These are phyloP conservation scores for Fusarium sp. DNA, from an alignment of 2,329 filamentous ascomycete species.

Conservation along the genomic window DNA sequence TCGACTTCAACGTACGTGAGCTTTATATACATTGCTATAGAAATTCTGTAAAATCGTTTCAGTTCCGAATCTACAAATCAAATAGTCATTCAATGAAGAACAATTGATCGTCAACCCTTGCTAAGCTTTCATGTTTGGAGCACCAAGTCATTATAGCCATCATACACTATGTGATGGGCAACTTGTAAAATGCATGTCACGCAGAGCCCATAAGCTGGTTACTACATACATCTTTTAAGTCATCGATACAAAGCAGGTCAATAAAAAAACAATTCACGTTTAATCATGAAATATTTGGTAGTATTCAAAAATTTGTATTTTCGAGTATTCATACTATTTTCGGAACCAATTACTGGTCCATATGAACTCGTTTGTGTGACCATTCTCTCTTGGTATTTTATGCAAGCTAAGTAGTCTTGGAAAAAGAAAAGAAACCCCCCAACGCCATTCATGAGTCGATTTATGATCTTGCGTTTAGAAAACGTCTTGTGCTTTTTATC, in stretches of 20 bases:
- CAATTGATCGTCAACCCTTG: neutral
- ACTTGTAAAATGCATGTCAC: neutral
- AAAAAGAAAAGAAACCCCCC: conserved; percentile 38
- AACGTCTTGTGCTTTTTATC: conserved; percentile 29
- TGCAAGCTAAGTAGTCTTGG: conserved; percentile 27
- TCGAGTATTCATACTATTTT: conserved; percentile 10
- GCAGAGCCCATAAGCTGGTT: too few relatives aligned
- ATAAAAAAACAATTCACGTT: neutral
- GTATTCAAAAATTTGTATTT: conserved; percentile 36
- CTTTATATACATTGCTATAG: neutral
- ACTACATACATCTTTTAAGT: neutral
- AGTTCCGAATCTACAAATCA: neutral
- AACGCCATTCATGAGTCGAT: conserved; percentile 46
- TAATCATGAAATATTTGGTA: neutral
- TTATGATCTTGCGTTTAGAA: conserved; percentile 37
- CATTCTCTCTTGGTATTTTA: conserved; percentile 35
- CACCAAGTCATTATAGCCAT: neutral
- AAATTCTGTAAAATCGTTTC: neutral
- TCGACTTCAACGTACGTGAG: neutral
- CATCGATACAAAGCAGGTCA: neutral
- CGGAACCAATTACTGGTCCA: neutral
- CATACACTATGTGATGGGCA: neutral
- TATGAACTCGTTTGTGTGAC: conserved; percentile 17
- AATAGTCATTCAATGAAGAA: neutral
- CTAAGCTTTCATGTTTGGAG: neutral